Evolutionary conservation across 768 basidiomycete genomes (phyloP).

Genomic region (Boletus pseudopeckii): DNA sequence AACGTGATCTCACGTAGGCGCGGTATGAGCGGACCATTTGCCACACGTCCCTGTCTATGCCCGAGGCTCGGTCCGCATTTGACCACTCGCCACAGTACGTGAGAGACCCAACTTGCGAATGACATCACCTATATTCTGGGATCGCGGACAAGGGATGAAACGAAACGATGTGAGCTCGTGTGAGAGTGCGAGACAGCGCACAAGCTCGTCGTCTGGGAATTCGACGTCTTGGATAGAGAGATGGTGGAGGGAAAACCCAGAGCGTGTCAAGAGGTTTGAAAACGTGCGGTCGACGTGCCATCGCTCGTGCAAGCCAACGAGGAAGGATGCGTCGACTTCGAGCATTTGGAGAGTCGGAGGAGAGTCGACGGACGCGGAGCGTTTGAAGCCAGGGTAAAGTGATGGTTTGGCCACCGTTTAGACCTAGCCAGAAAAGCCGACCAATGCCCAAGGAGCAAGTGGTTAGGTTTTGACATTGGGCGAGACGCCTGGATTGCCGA

Average conservation of each 20-base stretch:
- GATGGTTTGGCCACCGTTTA: background rate
- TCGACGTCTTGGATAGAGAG: conserved; percentile 14
- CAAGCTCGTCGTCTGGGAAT: conserved; percentile 17
- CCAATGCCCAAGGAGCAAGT: conserved; percentile 17
- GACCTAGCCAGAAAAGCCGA: background rate
- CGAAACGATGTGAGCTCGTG: conserved; percentile 6
- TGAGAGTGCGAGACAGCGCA: conserved; percentile 18
- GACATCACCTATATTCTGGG: conserved; percentile 12
- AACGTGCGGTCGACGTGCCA: conserved; percentile 14
- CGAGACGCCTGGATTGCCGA: conserved; percentile 5
- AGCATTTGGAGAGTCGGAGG: conserved; percentile 6
- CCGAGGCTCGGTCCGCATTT: background rate
- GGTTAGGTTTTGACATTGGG: conserved; percentile 20
- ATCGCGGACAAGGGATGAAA: conserved; percentile 18
- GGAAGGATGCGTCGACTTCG: conserved; percentile 12
- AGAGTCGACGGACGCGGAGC: conserved; percentile 18
- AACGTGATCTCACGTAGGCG: conserved; percentile 14
- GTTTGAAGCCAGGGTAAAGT: conserved; percentile 12
- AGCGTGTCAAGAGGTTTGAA: conserved; percentile 17
- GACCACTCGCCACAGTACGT: background rate
- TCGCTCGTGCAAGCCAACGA: background rate
- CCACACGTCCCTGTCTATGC: background rate
- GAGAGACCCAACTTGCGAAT: conserved; percentile 5
- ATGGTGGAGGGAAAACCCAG: conserved; percentile 9
- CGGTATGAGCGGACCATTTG: conserved; percentile 1